Base-by-base conservation (phyloP, 441 rosid species). In the Mallotus japonicus region DNA sequence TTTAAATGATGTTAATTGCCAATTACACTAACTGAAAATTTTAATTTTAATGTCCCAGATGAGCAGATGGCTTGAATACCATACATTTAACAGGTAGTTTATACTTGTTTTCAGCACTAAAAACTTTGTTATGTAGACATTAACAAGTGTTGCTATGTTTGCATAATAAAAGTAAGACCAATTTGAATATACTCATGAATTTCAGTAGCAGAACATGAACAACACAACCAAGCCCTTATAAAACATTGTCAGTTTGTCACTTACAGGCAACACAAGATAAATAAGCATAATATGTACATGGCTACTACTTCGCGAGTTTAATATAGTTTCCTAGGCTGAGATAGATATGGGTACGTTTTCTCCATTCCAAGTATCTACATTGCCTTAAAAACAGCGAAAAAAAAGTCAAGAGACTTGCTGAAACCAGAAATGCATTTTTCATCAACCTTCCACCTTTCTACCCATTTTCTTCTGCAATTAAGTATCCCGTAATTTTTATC, bases 401-500 rank as follows among this genome's bases (percentile, higher is more conserved):
- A 28, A 28, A 28, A 28, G 32, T 1, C 9, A 1, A 44, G 13
- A 68, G 32, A 22, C n/a, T 56, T 28, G 22, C 40, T 40, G 53
- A 56, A 42, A 69, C 57, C 42, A 60, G 19, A 58, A 56, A 47
- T 46, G 65, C 60, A 61, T 28, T 54, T 5, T 37, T 64, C 2
- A 69, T 14, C 79, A 73, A 53, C 42, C 60, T 73, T 76, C 70
- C 67, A 14, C 64, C 82, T 65, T 71, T 65, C 65, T 76, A 68
- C 72, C 65, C 65, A 63, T 59, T 73, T 77, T 81, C 69, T 79
- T 67, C 87, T 59, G 87, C 85, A 77, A 76, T 77, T 79, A 74
- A 76, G 77, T 62, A 66, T 73, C 77, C 79, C 72, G 73, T 73
- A 67, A 62, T 16, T 44, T 67, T 67, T 64, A 66, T 74, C 84